phyloP scores from a whole-genome alignment of 371 early-diverging fungal genomes.

The Apophysomyces elegans region DNA sequence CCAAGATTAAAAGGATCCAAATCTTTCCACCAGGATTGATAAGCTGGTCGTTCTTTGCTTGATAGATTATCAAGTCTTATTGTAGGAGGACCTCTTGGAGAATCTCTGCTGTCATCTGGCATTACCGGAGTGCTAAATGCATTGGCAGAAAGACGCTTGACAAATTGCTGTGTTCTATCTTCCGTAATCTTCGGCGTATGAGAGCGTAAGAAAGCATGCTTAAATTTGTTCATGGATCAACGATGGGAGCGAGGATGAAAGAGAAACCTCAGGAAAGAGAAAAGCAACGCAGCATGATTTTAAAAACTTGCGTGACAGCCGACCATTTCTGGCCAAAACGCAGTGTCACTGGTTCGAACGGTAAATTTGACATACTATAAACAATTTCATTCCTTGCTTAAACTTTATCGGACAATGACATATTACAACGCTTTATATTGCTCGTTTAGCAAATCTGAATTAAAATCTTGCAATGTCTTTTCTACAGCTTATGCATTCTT shows the following conservation, averaged over 20 bases:
- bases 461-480: too few relatives aligned
- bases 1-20: constrained; percentile 46
- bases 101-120: constrained; percentile 5
- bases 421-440: too few relatives aligned
- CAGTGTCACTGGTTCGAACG: too few relatives aligned
- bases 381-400: too few relatives aligned
- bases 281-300: constrained; percentile 12
- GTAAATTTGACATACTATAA: too few relatives aligned
- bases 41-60: constrained; percentile 38
- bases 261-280: background rate
- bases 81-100: constrained; percentile 21
- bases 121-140: background rate
- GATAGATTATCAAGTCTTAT: constrained; percentile 36
- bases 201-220: constrained; percentile 23
- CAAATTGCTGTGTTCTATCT: constrained; percentile 38
- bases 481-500: too few relatives aligned
- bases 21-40: constrained; percentile 53
- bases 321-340: background rate
- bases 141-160: constrained; percentile 27
- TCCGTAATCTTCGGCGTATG: constrained; percentile 25
- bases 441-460: too few relatives aligned
- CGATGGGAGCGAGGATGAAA: constrained; percentile 1
- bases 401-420: too few relatives aligned
- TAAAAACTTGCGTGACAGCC: constrained; percentile 8
- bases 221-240: constrained; percentile 11